Evolutionary conservation across 2,329 filamentous ascomycete genomes (phyloP).

Genomic region (Emmonsiellopsis sp.): DNA sequence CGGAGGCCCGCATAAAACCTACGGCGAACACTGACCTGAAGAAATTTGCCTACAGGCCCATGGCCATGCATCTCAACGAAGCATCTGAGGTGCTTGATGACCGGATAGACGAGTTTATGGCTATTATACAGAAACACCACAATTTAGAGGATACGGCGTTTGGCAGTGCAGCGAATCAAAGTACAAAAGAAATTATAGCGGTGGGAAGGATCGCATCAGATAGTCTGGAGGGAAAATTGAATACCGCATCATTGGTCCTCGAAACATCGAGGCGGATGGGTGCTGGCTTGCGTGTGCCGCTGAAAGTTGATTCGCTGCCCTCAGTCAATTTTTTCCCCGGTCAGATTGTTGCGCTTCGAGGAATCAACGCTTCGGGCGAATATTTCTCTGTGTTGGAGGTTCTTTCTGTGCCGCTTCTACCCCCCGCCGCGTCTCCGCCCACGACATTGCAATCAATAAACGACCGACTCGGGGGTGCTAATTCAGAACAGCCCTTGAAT

Average conservation of each 20-base stretch:
- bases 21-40: constrained; percentile 80
- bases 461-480: constrained; percentile 56
- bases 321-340: constrained; percentile 85
- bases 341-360: constrained; percentile 79
- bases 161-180: constrained; percentile 76
- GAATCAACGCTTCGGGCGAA: constrained; percentile 76
- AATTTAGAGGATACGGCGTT: constrained; percentile 70
- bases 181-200: constrained; percentile 76
- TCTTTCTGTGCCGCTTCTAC: constrained; percentile 63
- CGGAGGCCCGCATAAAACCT: constrained; percentile 71
- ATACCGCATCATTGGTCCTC: constrained; percentile 72
- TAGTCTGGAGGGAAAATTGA: constrained; percentile 69
- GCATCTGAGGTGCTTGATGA: constrained; percentile 90
- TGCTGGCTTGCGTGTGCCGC: constrained; percentile 67
- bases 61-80: constrained; percentile 91
- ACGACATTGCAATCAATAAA: constrained; percentile 58
- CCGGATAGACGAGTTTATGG: constrained; percentile 79
- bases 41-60: constrained; percentile 82
- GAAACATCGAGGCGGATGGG: constrained; percentile 81
- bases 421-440: constrained; percentile 61
- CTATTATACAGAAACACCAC: constrained; percentile 64
- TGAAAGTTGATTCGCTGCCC: constrained; percentile 62
- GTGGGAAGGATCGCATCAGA: constrained; percentile 90
- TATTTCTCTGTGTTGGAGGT: constrained; percentile 74
- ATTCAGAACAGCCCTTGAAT: constrained; percentile 58